Evolutionary conservation across 345 rosid species (phyloP).

Genomic region (Syzygium oleosum): DNA sequence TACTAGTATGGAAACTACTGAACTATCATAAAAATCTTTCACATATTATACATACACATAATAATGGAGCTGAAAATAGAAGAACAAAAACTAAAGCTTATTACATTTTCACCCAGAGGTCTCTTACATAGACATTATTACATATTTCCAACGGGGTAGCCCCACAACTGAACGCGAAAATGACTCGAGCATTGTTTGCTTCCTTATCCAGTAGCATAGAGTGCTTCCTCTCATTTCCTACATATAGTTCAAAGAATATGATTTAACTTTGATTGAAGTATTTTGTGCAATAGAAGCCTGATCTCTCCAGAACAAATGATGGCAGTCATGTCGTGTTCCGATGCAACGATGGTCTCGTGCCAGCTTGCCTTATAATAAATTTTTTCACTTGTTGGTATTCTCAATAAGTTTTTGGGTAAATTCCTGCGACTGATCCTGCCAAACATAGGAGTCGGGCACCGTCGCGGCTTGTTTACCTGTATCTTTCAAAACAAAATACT

Average conservation of each 20-base stretch:
- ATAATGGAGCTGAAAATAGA: conserved; percentile 1
- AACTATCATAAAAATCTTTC: neutral
- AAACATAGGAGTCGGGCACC: neutral
- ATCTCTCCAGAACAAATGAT: neutral
- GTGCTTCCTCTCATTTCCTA: neutral
- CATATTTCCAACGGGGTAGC: neutral
- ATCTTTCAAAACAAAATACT: neutral
- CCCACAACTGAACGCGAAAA: neutral
- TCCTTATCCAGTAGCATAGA: neutral
- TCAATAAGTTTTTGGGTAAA: neutral
- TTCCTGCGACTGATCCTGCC: neutral
- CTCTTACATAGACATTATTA: neutral
- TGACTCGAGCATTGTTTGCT: neutral
- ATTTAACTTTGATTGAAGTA: neutral
- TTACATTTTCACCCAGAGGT: neutral
- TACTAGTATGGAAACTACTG: neutral
- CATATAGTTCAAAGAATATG: neutral
- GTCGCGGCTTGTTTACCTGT: neutral
- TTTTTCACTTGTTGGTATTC: neutral
- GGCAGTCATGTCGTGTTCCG: neutral
- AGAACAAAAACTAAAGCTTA: neutral
- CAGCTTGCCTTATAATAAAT: neutral
- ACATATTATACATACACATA: conserved; percentile 2
- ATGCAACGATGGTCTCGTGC: neutral
- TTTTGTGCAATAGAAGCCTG: neutral